Evolutionary conservation across 2,329 filamentous ascomycete genomes (phyloP).

Genomic region (Alternaria sp.): DNA sequence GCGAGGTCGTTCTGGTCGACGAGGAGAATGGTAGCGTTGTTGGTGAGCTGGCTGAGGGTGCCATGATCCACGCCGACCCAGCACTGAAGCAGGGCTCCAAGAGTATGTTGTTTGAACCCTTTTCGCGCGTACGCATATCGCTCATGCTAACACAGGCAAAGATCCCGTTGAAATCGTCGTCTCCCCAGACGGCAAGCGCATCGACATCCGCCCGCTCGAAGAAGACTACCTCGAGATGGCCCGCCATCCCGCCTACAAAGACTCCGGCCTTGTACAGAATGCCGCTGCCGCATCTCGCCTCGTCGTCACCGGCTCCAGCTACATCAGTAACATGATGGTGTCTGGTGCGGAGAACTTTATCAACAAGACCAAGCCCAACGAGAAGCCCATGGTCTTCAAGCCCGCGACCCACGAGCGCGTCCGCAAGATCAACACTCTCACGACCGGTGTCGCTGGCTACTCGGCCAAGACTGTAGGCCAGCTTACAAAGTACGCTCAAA

Average conservation of each 20-base stretch:
- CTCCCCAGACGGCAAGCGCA: slow-evolving; percentile 72
- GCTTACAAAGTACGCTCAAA: slow-evolving; percentile 86
- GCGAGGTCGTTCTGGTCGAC: slow-evolving; percentile 90
- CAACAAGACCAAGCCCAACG: slow-evolving; percentile 77
- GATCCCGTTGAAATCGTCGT: slow-evolving; percentile 84
- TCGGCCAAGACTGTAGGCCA: slow-evolving; percentile 88
- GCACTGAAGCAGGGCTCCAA: slow-evolving; percentile 87
- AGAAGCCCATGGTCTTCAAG: slow-evolving; percentile 86
- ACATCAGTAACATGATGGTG: slow-evolving; percentile 79
- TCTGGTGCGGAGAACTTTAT: slow-evolving; percentile 82
- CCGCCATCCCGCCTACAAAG: slow-evolving; percentile 89
- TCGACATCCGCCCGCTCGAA: slow-evolving; percentile 72
- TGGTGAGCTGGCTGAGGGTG: slow-evolving; percentile 86
- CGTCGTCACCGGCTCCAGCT: slow-evolving; percentile 86
- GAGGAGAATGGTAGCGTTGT: slow-evolving; percentile 97
- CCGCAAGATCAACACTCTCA: slow-evolving; percentile 89
- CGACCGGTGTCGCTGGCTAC: slow-evolving; percentile 77
- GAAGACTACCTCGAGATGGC: slow-evolving; percentile 79
- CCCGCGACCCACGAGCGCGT: slow-evolving; percentile 85
- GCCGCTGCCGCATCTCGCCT: slow-evolving; percentile 89
- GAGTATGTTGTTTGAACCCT: slow-evolving; percentile 63
- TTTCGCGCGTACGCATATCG: slow-evolving; percentile 4
- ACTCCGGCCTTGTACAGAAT: slow-evolving; percentile 84
- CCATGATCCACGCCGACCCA: slow-evolving; percentile 79
- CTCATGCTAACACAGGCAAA: slow-evolving; percentile 49